A percentile compares a stretch with the other conserved stretches of the same genome.
phyloP scores from a whole-genome alignment of 345 rosid genomes.

The Erysimum cheiranthoides region DNA sequence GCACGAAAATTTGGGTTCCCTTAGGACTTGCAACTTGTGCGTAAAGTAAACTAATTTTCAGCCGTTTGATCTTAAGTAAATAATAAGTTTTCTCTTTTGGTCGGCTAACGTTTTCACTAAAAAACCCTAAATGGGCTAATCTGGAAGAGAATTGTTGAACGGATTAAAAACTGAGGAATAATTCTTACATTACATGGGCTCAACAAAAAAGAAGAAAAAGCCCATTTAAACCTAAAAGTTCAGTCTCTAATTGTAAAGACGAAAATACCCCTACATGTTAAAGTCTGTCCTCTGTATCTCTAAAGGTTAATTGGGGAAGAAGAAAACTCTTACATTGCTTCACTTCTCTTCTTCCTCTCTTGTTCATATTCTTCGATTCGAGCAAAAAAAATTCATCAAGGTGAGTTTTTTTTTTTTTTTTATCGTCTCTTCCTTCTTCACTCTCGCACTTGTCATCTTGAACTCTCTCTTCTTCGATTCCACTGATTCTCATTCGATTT shows the following conservation, averaged over 20 bases:
- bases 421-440: not conserved
- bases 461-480: conserved; percentile 11
- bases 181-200: conserved; percentile 15
- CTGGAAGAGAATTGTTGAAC: too few relatives aligned
- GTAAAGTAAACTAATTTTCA: too few relatives aligned
- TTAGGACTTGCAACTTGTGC: too few relatives aligned
- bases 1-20: too few relatives aligned
- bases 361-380: not conserved
- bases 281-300: not conserved
- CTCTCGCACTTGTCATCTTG: not conserved
- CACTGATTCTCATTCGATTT: not conserved
- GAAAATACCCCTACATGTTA: not conserved
- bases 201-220: not conserved
- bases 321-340: conserved; percentile 31
- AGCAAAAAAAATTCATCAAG: conserved; percentile 22
- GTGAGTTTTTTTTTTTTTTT: not conserved
- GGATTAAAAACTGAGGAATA: too few relatives aligned
- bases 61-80: too few relatives aligned
- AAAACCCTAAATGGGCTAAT: too few relatives aligned
- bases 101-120: too few relatives aligned
- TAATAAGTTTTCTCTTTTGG: too few relatives aligned
- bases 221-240: conserved; percentile 5
- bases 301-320: conserved; percentile 44
- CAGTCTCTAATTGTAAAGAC: not conserved
- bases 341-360: conserved; percentile 11